Conservation (phyloP, 169 alveolate species). For the Cryptosporidium canis region DNA sequence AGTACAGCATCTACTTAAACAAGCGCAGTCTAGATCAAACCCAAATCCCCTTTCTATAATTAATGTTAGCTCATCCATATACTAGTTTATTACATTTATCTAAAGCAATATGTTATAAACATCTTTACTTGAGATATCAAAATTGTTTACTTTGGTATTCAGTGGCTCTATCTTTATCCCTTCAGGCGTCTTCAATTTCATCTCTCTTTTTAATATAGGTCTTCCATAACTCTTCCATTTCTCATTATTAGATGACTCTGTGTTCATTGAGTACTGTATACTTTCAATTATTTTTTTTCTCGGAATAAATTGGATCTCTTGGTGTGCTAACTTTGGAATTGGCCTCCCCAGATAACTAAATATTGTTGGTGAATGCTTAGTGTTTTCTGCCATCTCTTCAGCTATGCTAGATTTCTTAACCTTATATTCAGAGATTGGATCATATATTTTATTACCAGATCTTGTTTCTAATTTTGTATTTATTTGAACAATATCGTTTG, state of each 20-base stretch:
- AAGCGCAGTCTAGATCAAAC: constrained; percentile 68
- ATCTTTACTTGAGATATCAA: constrained; percentile 5
- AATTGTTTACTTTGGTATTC: neutral
- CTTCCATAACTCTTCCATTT: constrained; percentile 40
- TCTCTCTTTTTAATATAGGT: constrained; percentile 25
- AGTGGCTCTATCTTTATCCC: constrained; percentile 1
- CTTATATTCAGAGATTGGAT: constrained; percentile 53
- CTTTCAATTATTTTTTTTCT: constrained; percentile 38
- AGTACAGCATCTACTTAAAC: constrained; percentile 66
- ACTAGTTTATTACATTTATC: neutral
- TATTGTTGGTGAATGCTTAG: constrained; percentile 21
- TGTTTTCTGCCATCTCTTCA: neutral
- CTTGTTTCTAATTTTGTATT: neutral
- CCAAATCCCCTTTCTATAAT: constrained; percentile 60
- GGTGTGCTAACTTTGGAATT: constrained; percentile 38
- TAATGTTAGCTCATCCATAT: constrained; percentile 17
- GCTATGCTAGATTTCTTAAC: neutral
- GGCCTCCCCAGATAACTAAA: constrained; percentile 69
- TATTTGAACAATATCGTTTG: neutral
- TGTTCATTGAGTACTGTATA: constrained; percentile 54
- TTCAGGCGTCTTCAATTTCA: constrained; percentile 20
- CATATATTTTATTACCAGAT: constrained; percentile 7
- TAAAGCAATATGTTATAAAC: constrained; percentile 56
- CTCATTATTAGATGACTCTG: constrained; percentile 34
- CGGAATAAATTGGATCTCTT: constrained; percentile 16